These are phyloP conservation scores for Tetracladium marchalianum DNA, from an alignment of 495 filamentous ascomycete genomes.

Conservation along the genomic window DNA sequence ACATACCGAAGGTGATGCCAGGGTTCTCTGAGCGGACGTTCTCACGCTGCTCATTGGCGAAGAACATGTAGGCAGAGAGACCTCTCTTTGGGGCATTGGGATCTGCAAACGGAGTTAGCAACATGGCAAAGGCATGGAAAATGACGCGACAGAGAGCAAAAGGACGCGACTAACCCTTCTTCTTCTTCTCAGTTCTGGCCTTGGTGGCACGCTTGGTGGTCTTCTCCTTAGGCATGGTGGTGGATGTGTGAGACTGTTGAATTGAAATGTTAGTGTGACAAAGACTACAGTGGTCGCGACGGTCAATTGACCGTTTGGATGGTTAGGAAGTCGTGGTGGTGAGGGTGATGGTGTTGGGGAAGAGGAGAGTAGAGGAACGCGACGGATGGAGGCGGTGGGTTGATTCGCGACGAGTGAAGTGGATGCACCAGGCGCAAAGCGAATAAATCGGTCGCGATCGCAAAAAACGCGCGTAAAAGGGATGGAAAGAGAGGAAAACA, in stretches of 20 bases:
- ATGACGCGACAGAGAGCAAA: slow-evolving; percentile 7
- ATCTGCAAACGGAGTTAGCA: slow-evolving; percentile 43
- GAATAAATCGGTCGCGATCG: slow-evolving; percentile 12
- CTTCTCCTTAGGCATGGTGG: slow-evolving; percentile 71
- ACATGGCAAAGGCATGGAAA: background rate
- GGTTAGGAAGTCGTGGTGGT: slow-evolving; percentile 1
- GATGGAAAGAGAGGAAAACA: slow-evolving; percentile 1
- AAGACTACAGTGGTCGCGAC: slow-evolving; percentile 26
- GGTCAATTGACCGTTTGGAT: slow-evolving; percentile 17
- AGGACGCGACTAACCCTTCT: slow-evolving; percentile 57
- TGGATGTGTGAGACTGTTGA: slow-evolving; percentile 31
- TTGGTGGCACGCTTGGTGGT: slow-evolving; percentile 46
- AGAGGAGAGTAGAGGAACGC: slow-evolving; percentile 15
- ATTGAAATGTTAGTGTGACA: slow-evolving; percentile 34
- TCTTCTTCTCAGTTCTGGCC: slow-evolving; percentile 50
- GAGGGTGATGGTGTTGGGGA: slow-evolving; percentile 4
- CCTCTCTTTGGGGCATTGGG: slow-evolving; percentile 98
- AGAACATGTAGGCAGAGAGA: slow-evolving; percentile 99
- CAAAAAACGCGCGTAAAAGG: slow-evolving; percentile 1
- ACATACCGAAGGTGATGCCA: slow-evolving; percentile 88
- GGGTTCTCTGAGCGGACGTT: slow-evolving; percentile 98
- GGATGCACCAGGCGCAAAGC: slow-evolving; percentile 12
- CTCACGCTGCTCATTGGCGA: slow-evolving; percentile 97
- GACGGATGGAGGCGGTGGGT: slow-evolving; percentile 8
- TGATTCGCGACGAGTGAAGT: slow-evolving; percentile 11